phyloP scores from a whole-genome alignment of 2,329 filamentous ascomycete genomes.

The Trichocomaceae sp. region DNA sequence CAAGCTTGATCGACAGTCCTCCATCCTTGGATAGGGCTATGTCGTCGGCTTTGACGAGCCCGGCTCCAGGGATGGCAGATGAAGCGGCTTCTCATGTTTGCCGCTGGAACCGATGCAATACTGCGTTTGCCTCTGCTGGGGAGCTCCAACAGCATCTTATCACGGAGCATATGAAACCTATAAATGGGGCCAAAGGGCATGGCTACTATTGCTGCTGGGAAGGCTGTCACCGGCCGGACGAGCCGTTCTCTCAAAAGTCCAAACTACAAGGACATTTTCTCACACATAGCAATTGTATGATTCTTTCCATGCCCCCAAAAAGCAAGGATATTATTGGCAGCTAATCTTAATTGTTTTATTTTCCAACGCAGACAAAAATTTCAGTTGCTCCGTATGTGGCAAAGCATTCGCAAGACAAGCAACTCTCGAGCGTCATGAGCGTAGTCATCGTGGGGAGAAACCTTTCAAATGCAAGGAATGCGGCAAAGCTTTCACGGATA shows the following conservation, averaged over 20 bases:
- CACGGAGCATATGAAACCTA: slow-evolving; percentile 30
- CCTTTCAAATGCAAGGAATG: slow-evolving; percentile 37
- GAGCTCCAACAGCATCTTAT: slow-evolving; percentile 37
- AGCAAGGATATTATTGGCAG: neutral
- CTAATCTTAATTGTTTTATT: too few species aligned
- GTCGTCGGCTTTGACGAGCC: slow-evolving; percentile 33
- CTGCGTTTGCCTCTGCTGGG: slow-evolving; percentile 29
- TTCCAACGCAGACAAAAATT: slow-evolving; percentile 32
- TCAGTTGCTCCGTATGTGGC: slow-evolving; percentile 35
- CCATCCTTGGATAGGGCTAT: slow-evolving; percentile 29
- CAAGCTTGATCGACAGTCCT: slow-evolving; percentile 33
- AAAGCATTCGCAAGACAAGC: slow-evolving; percentile 39
- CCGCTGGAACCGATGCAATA: slow-evolving; percentile 35
- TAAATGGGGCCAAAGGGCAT: slow-evolving; percentile 33
- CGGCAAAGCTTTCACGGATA: slow-evolving; percentile 39
- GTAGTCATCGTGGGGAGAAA: slow-evolving; percentile 40
- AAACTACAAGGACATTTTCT: slow-evolving; percentile 41
- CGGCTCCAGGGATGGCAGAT: slow-evolving; percentile 22
- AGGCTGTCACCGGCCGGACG: slow-evolving; percentile 36
- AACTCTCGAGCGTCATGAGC: slow-evolving; percentile 39
- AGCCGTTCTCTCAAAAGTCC: slow-evolving; percentile 41
- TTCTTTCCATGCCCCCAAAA: neutral
- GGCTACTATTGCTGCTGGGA: slow-evolving; percentile 42
- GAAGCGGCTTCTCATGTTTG: slow-evolving; percentile 33
- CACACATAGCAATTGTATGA: slow-evolving; percentile 40